Conservation (phyloP, 257 asterid genomes). For the Ilex asprella region DNA sequence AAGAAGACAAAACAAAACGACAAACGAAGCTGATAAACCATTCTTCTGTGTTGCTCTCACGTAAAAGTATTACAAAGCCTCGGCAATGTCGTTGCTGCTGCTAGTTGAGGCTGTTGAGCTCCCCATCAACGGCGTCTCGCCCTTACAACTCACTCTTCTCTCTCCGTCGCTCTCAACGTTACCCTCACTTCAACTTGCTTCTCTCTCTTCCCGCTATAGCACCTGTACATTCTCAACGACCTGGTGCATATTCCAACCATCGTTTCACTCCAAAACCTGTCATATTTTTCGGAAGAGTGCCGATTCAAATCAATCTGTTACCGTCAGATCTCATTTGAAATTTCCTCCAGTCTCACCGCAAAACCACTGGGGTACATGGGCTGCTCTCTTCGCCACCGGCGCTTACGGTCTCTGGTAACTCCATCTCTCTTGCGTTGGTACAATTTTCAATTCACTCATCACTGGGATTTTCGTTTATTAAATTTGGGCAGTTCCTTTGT, state of each 20-base stretch:
- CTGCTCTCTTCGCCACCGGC: constrained; percentile 62
- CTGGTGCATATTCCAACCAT: constrained; percentile 2
- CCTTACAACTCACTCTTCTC: constrained; percentile 12
- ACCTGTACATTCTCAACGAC: constrained; percentile 14
- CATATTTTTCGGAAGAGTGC: constrained; percentile 4
- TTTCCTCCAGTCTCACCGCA: constrained; percentile 58
- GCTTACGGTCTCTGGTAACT: constrained; percentile 73
- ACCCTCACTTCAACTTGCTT: constrained; percentile 4
- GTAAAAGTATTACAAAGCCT: no score
- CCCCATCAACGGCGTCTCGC: constrained; percentile 34
- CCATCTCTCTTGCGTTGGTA: background rate
- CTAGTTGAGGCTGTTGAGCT: background rate
- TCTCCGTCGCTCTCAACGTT: background rate
- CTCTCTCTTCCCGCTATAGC: background rate
- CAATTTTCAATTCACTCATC: background rate
- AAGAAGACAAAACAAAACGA: background rate
- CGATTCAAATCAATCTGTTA: background rate
- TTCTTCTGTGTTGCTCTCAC: no score
- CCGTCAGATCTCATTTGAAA: constrained; percentile 24
- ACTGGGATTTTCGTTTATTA: no score
- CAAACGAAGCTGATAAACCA: background rate
- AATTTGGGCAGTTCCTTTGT: background rate
- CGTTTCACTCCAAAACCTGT: background rate
- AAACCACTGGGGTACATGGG: constrained; percentile 76
- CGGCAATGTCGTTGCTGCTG: background rate